Conservation (phyloP, 768 basidiomycete species). For the Boletellus ananiceps region DNA sequence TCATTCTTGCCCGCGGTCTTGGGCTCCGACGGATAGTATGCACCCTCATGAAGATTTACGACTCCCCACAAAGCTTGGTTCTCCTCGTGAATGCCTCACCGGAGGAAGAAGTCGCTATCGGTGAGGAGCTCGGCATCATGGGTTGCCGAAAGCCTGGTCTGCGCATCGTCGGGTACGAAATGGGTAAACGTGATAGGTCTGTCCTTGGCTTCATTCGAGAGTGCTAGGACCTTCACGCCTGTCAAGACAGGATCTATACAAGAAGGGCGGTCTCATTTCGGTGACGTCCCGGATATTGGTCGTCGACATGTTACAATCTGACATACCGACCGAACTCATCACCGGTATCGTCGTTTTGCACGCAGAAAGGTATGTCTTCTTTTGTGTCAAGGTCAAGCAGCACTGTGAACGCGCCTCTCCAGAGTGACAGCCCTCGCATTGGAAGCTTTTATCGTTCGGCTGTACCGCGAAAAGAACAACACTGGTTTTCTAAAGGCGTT, state of each 20-base stretch:
- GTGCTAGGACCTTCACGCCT: slow-evolving; percentile 7
- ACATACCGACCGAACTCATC: slow-evolving; percentile 80
- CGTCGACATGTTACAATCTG: slow-evolving; percentile 87
- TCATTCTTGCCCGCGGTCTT: slow-evolving; percentile 85
- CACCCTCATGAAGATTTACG: slow-evolving; percentile 89
- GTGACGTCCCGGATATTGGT: slow-evolving; percentile 93
- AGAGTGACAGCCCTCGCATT: slow-evolving; percentile 81
- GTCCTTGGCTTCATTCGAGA: slow-evolving; percentile 17
- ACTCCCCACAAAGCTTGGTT: slow-evolving; percentile 77
- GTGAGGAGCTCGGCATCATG: slow-evolving; percentile 89
- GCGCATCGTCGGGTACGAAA: slow-evolving; percentile 79
- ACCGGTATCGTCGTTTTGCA: slow-evolving; percentile 89
- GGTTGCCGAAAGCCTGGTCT: slow-evolving; percentile 86
- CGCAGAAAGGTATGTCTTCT: slow-evolving; percentile 70
- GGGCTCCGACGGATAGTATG: slow-evolving; percentile 82
- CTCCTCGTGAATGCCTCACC: slow-evolving; percentile 78
- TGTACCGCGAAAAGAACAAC: slow-evolving; percentile 87
- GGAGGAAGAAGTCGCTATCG: slow-evolving; percentile 88
- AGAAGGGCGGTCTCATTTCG: slow-evolving; percentile 82
- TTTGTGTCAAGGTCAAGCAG: background rate
- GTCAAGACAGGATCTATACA: slow-evolving; percentile 76
- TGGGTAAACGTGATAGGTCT: slow-evolving; percentile 71
- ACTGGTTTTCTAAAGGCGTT: slow-evolving; percentile 94
- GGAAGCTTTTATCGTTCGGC: slow-evolving; percentile 90
- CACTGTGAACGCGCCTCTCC: background rate